phyloP scores from a whole-genome alignment of 257 asterid species.

The Nicotiana paniculata region DNA sequence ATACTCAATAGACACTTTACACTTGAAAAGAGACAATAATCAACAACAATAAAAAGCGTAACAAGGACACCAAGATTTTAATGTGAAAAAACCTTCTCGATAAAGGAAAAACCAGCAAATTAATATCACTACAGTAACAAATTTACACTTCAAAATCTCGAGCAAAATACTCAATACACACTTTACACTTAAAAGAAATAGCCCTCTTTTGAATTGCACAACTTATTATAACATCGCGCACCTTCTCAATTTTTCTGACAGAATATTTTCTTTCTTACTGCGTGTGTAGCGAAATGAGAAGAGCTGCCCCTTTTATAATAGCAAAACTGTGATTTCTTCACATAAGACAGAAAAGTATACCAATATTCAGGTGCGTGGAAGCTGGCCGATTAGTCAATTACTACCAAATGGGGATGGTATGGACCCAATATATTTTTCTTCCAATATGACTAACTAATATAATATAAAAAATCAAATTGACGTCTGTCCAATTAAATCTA shows the following conservation, averaged over 20 bases:
- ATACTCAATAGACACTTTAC: neutral
- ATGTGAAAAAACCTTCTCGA: neutral
- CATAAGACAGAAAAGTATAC: too few species aligned
- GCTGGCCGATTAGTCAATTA: neutral
- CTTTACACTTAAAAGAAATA: neutral
- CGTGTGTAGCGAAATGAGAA: neutral
- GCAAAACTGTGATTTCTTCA: neutral
- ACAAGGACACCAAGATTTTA: neutral
- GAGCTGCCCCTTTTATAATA: neutral
- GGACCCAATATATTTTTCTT: neutral
- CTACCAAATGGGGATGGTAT: neutral
- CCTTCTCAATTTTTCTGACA: neutral
- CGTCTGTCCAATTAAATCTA: neutral
- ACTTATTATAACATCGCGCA: neutral
- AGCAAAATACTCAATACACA: neutral
- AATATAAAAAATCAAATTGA: neutral
- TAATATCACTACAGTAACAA: neutral
- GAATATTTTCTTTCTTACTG: neutral
- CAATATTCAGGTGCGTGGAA: too few species aligned
- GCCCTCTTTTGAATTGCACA: neutral
- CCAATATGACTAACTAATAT: neutral
- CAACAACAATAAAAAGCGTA: neutral
- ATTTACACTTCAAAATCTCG: neutral
- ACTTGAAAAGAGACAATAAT: neutral
- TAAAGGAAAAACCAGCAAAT: neutral